Conservation (phyloP, 2,329 filamentous ascomycete species). For the Alternaria consortialis region DNA sequence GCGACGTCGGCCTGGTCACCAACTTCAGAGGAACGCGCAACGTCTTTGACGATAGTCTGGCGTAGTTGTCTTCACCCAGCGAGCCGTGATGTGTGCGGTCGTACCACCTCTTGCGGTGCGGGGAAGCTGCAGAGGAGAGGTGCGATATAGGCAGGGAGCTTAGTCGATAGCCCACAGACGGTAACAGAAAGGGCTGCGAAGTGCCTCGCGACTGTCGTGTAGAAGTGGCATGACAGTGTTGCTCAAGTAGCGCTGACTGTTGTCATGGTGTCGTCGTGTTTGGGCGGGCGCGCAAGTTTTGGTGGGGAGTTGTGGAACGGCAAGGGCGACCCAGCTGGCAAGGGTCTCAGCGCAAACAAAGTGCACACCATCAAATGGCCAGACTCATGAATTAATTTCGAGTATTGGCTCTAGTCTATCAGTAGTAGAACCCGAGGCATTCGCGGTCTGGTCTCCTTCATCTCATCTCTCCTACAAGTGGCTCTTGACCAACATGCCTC, state of each 20-base stretch:
- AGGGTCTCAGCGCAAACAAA: slow-evolving; percentile 2
- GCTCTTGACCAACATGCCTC: slow-evolving; percentile 66
- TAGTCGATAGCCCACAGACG: slow-evolving; percentile 28
- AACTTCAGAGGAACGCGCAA: slow-evolving; percentile 15
- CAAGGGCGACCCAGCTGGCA: slow-evolving; percentile 22
- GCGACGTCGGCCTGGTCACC: slow-evolving; percentile 27
- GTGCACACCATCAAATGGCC: slow-evolving; percentile 1
- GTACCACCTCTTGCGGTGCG: slow-evolving; percentile 26
- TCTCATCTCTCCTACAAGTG: slow-evolving; percentile 29
- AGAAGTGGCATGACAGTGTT: slow-evolving; percentile 25
- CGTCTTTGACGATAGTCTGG: not conserved
- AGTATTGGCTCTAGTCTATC: slow-evolving; percentile 4
- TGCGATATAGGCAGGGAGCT: slow-evolving; percentile 14
- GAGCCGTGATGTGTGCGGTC: slow-evolving; percentile 8
- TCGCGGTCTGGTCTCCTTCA: not conserved
- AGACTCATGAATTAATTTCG: slow-evolving; percentile 4
- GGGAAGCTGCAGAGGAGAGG: slow-evolving; percentile 28
- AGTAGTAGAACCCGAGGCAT: not conserved
- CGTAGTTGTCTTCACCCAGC: slow-evolving; percentile 11
- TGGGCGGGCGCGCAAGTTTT: slow-evolving; percentile 16
- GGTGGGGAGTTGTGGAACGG: slow-evolving; percentile 24
- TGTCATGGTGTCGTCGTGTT: slow-evolving; percentile 35
- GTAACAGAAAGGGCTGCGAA: slow-evolving; percentile 19
- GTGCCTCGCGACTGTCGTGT: slow-evolving; percentile 19
- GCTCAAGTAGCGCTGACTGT: slow-evolving; percentile 19